phyloP scores from a whole-genome alignment of 2,329 filamentous ascomycete species.

The Huntiella bhutanensis region DNA sequence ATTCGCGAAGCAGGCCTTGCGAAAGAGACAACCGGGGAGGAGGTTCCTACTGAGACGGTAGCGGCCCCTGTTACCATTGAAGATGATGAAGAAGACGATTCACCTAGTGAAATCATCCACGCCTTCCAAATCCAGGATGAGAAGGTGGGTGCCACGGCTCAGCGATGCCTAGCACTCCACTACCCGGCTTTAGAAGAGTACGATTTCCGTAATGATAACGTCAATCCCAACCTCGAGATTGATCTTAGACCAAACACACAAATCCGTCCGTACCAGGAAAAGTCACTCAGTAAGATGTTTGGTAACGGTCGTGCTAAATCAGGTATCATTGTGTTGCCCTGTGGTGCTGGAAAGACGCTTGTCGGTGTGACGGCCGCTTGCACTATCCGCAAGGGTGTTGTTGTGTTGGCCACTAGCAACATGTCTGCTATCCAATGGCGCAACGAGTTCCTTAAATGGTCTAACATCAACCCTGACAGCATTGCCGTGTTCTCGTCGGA shows the following conservation, averaged over 20 bases:
- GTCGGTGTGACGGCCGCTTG: slow-evolving; percentile 97
- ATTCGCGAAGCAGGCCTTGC: slow-evolving; percentile 42
- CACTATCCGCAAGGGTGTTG: slow-evolving; percentile 90
- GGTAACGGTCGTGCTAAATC: slow-evolving; percentile 94
- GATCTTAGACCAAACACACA: slow-evolving; percentile 76
- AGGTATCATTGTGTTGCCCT: slow-evolving; percentile 91
- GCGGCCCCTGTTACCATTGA: slow-evolving; percentile 7
- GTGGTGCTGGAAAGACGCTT: slow-evolving; percentile 88
- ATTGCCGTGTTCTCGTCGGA: slow-evolving; percentile 92
- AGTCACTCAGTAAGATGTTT: slow-evolving; percentile 98
- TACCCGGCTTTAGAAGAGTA: slow-evolving; percentile 91
- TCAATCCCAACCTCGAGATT: slow-evolving; percentile 82
- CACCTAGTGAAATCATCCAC: slow-evolving; percentile 73
- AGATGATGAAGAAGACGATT: slow-evolving; percentile 80
- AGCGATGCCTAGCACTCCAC: slow-evolving; percentile 70
- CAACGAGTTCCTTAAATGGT: slow-evolving; percentile 95
- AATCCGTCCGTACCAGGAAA: slow-evolving; percentile 90
- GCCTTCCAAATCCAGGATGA: slow-evolving; percentile 78
- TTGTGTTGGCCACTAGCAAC: slow-evolving; percentile 87
- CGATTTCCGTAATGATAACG: slow-evolving; percentile 80
- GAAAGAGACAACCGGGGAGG: background rate
- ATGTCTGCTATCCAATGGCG: slow-evolving; percentile 98
- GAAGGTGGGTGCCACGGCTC: slow-evolving; percentile 70
- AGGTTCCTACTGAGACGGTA: slow-evolving; percentile 1
- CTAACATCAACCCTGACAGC: slow-evolving; percentile 79